A percentile compares a stretch with the other conserved stretches of the same genome.
phyloP scores from a whole-genome alignment of 2,329 filamentous ascomycete genomes.

The Sporothrix dimorphospora region DNA sequence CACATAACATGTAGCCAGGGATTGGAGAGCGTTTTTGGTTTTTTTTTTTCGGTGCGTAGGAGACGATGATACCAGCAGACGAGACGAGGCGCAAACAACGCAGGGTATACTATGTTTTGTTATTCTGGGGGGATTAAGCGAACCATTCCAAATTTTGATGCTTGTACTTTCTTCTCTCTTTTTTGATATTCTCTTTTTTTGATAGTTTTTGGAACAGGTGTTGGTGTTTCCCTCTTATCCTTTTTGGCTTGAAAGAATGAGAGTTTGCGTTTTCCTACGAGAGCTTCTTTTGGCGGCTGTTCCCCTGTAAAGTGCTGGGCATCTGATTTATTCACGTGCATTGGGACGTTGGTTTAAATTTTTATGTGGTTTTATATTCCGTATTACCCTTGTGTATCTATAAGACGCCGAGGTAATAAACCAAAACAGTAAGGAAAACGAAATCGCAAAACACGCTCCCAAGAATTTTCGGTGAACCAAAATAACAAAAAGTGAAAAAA shows the following conservation, averaged over 20 bases:
- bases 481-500: neutral
- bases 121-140: neutral
- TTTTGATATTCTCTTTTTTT: conserved; percentile 3
- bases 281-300: too few species aligned
- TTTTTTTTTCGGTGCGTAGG: neutral
- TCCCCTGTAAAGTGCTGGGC: neutral
- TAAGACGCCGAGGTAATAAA: conserved; percentile 2
- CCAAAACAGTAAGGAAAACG: neutral
- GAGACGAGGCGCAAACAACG: neutral
- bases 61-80: neutral
- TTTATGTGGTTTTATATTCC: conserved; percentile 22
- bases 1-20: neutral
- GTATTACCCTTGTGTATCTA: conserved; percentile 12
- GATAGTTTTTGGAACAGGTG: conserved; percentile 3
- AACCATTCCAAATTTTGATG: conserved; percentile 4
- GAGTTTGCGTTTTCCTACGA: neutral
- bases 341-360: neutral
- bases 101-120: neutral
- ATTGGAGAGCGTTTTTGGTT: neutral
- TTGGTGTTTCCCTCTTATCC: neutral
- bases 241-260: neutral
- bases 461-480: neutral
- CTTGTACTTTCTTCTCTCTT: neutral
- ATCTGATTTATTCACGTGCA: neutral
- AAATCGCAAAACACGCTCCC: neutral